Evolutionary conservation across 495 filamentous ascomycete species (phyloP).

Genomic region (Podospora fimiseda): DNA sequence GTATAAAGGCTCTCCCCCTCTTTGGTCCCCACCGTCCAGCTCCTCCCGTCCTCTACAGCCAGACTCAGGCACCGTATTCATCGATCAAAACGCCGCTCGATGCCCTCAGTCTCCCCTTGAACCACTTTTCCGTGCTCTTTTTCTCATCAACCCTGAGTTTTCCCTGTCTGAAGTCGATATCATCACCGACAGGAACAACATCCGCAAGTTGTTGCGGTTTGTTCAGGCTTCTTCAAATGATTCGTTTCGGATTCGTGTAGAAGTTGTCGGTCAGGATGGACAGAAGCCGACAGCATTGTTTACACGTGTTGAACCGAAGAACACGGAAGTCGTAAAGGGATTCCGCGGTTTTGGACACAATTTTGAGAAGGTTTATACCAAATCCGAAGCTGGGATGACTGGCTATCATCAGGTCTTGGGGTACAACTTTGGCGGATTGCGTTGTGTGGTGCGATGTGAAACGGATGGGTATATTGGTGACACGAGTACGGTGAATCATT

Average conservation of each 20-base stretch:
- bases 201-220: slow-evolving; percentile 48
- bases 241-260: slow-evolving; percentile 40
- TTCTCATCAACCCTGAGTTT: slow-evolving; percentile 36
- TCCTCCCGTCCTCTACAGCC: slow-evolving; percentile 21
- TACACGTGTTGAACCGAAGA: slow-evolving; percentile 31
- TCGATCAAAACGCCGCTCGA: slow-evolving; percentile 39
- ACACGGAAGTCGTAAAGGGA: slow-evolving; percentile 27
- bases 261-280: slow-evolving; percentile 22
- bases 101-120: slow-evolving; percentile 42
- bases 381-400: slow-evolving; percentile 32
- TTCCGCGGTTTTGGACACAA: slow-evolving; percentile 42
- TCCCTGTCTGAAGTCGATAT: slow-evolving; percentile 39
- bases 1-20: slow-evolving; percentile 19
- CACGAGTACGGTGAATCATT: background rate
- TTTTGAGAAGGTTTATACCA: slow-evolving; percentile 46
- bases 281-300: slow-evolving; percentile 34
- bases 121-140: slow-evolving; percentile 45
- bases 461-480: slow-evolving; percentile 37
- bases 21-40: slow-evolving; percentile 31
- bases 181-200: slow-evolving; percentile 47
- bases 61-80: slow-evolving; percentile 35
- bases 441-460: slow-evolving; percentile 42
- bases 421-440: slow-evolving; percentile 40
- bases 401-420: slow-evolving; percentile 45
- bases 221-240: slow-evolving; percentile 29